Evolutionary conservation across 208 protist genomes (phyloP), one percentile per base, ranked within the genome.

Genomic region (Trypanosoma boissoni): DNA sequence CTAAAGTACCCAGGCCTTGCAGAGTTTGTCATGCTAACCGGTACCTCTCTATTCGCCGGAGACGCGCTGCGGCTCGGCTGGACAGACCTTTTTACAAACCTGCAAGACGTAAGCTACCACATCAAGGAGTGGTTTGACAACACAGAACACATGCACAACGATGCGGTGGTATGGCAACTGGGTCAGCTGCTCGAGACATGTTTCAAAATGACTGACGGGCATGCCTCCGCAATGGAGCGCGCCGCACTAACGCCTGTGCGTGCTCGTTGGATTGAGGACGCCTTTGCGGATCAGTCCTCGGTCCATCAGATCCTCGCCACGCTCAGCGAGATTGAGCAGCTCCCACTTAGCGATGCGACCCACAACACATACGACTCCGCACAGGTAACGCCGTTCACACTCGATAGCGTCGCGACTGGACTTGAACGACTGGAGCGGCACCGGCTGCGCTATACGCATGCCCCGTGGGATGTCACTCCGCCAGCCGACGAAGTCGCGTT

Each of bases 61-160:
- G 91, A 96, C 42, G 91, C 76, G 24, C 76, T 94, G 31, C 77
- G 88, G 12, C 68, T 96, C 7, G 88, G 91, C 20, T 96, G 88
- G 85, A 86, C 84, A 14, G 91, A 94, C 61, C 74, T 96, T 28
- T 94, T 91, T 75, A 92, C 91, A 14, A 79, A 74, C 21, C 61
- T 93, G 31, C 79, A 83, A 28, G 86, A 96, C 66, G 86, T 92
- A 71, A 78, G 78, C 43, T 91, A 91, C 61, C 83, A 96, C 74
- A 91, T 96, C 62, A 90, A 93, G 58, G 84, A 94, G 41, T 96
- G 90, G 90, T 96, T 96, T 64, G 73, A 96, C 70, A 73, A 54
- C 45, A 81, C 77, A 27, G 90, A 96, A 66, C 88, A 94, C 68
- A 94, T 96, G 86, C 88, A 95, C 64, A 92, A 95, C 58, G 91